phyloP scores from a whole-genome alignment of 164 flowering plant species.

The Tetrastigma voinierianum region DNA sequence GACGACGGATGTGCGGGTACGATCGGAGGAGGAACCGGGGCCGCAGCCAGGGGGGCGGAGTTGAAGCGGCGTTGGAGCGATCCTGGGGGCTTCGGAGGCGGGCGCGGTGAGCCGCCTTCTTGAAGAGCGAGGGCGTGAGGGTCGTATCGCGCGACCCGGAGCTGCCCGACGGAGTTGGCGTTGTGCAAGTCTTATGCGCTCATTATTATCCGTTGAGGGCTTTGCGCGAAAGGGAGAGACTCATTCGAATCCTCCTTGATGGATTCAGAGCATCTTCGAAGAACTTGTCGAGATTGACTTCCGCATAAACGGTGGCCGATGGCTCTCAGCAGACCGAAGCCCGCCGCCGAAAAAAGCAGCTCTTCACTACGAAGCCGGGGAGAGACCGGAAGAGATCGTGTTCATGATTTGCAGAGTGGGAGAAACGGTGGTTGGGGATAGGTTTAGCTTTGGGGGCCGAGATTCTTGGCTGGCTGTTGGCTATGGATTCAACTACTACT shows the following conservation, averaged over 20 bases:
- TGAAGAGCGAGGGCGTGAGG: slow-evolving; percentile 55
- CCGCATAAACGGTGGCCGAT: too few species aligned
- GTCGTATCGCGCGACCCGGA: slow-evolving; percentile 65
- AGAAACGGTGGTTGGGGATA: not conserved
- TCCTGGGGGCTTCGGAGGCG: slow-evolving; percentile 69
- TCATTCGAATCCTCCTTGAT: slow-evolving; percentile 62
- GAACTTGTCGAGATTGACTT: slow-evolving; percentile 64
- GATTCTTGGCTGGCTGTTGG: too few species aligned
- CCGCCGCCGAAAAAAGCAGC: too few species aligned
- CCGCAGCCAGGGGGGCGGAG: slow-evolving; percentile 66
- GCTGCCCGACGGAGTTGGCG: slow-evolving; percentile 56
- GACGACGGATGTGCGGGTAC: slow-evolving; percentile 70
- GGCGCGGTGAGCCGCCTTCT: slow-evolving; percentile 64
- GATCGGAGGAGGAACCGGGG: slow-evolving; percentile 77
- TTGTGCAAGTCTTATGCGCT: slow-evolving; percentile 66
- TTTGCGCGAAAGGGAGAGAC: too few species aligned
- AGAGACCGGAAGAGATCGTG: slow-evolving; percentile 69
- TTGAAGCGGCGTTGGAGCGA: slow-evolving; percentile 67
- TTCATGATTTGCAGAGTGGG: slow-evolving; percentile 42
- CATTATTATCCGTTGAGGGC: too few species aligned
- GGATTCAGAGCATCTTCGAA: slow-evolving; percentile 67
- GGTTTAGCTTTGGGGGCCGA: too few species aligned
- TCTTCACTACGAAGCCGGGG: slow-evolving; percentile 47
- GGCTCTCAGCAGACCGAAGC: slow-evolving; percentile 33
- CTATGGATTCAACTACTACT: too few species aligned